These are phyloP conservation scores for Cordyceps javanica DNA, from an alignment of 2,329 filamentous ascomycete genomes.

Conservation along the genomic window DNA sequence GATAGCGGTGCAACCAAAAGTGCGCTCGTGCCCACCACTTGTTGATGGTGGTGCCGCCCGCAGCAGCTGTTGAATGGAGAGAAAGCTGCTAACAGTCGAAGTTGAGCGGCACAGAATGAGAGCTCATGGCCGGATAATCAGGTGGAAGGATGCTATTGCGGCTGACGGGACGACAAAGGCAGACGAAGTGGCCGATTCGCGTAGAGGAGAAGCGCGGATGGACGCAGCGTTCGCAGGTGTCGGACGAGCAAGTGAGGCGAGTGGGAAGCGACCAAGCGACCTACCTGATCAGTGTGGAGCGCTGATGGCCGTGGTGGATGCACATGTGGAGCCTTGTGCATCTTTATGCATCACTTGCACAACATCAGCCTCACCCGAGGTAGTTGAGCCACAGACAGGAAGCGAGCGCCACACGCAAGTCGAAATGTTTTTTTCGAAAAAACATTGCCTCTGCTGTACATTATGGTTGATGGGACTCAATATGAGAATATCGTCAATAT, in stretches of 20 bases:
- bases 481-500: no score
- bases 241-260: conserved; percentile 1
- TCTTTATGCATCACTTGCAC: conserved; percentile 1
- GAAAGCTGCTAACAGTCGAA: background rate
- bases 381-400: background rate
- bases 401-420: background rate
- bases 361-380: background rate
- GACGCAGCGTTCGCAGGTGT: background rate
- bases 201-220: background rate
- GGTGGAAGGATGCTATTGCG: background rate
- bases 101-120: background rate
- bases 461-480: no score
- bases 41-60: background rate
- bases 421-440: no score
- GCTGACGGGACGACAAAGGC: background rate
- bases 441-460: no score
- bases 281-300: no score
- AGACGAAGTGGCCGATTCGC: background rate
- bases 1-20: background rate
- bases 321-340: background rate
- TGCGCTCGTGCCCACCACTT: background rate
- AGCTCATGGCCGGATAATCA: background rate
- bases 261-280: background rate
- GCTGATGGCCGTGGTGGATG: background rate
- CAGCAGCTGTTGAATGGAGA: background rate